Evolutionary conservation across 2,329 filamentous ascomycete species (phyloP).

Genomic region (Cercospora sp.): DNA sequence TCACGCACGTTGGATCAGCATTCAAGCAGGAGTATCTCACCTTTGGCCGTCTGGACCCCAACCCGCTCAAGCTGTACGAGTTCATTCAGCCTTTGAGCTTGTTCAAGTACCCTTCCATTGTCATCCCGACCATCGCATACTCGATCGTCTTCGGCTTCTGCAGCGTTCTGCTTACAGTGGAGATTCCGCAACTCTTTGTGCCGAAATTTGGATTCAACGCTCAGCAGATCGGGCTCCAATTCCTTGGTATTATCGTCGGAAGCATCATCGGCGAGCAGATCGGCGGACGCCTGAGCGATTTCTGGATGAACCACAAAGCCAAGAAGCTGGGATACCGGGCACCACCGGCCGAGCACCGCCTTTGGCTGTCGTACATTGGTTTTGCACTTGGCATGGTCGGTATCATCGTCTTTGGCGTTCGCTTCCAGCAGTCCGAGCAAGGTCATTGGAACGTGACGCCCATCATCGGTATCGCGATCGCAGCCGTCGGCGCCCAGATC

Average conservation of each 20-base stretch:
- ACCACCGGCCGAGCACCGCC: constrained; percentile 53
- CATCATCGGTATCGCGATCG: constrained; percentile 48
- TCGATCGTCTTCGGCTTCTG: constrained; percentile 59
- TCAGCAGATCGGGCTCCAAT: constrained; percentile 60
- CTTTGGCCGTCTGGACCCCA: constrained; percentile 54
- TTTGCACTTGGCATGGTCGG: constrained; percentile 54
- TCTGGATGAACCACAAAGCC: constrained; percentile 51
- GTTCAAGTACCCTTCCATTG: constrained; percentile 48
- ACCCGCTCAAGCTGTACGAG: constrained; percentile 50
- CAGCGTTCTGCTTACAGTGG: constrained; percentile 56
- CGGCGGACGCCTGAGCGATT: constrained; percentile 55
- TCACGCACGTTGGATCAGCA: constrained; percentile 38
- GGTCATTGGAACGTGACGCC: constrained; percentile 59
- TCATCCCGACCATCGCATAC: constrained; percentile 56
- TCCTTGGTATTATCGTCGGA: constrained; percentile 58
- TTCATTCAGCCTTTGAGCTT: constrained; percentile 56
- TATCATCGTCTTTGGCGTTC: constrained; percentile 56
- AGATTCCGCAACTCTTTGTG: constrained; percentile 60
- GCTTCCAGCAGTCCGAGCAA: constrained; percentile 47
- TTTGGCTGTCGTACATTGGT: constrained; percentile 60
- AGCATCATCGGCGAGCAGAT: constrained; percentile 60
- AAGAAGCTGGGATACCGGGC: constrained; percentile 36
- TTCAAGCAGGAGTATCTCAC: constrained; percentile 50
- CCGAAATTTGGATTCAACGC: constrained; percentile 58
- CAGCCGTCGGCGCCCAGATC: constrained; percentile 59